phyloP scores from a whole-genome alignment of 2,329 filamentous ascomycete species.

The Pseudofabraea citricarpa region DNA sequence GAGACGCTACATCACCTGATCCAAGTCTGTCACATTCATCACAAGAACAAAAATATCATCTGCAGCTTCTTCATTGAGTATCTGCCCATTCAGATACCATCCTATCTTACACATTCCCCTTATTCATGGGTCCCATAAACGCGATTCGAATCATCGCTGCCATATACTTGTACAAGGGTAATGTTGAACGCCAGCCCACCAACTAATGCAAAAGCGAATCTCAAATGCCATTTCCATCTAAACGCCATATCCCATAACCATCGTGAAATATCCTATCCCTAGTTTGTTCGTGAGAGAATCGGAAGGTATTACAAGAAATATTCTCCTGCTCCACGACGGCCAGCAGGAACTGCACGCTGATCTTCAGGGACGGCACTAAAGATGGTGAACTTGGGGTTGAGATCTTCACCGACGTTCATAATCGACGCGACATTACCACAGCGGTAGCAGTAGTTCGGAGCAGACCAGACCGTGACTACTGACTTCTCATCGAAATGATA shows the following conservation, averaged over 20 bases:
- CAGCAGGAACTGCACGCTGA: slow-evolving; percentile 72
- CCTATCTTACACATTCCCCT: no score
- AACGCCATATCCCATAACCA: background rate
- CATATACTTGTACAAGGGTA: slow-evolving; percentile 4
- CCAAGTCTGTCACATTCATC: no score
- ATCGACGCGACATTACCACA: slow-evolving; percentile 63
- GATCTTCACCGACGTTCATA: slow-evolving; percentile 81
- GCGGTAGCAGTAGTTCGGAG: slow-evolving; percentile 42
- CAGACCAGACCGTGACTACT: slow-evolving; percentile 71
- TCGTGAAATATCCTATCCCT: background rate
- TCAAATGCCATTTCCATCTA: background rate
- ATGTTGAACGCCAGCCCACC: background rate
- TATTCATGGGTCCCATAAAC: no score
- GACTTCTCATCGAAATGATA: slow-evolving; percentile 95
- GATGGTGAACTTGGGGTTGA: slow-evolving; percentile 88
- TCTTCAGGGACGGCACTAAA: slow-evolving; percentile 88
- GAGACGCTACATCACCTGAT: no score
- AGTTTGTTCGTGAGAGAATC: background rate
- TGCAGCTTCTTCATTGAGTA: no score
- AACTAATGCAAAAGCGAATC: background rate
- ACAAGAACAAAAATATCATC: no score
- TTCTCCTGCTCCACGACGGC: slow-evolving; percentile 60
- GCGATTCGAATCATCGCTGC: no score
- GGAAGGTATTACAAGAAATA: slow-evolving; percentile 52
- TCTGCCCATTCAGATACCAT: no score